A percentile compares a stretch with the other conserved stretches of the same genome.
Conservation (phyloP, 1,284 basidiomycete genomes). For the Xerocomus minutiporus region DNA sequence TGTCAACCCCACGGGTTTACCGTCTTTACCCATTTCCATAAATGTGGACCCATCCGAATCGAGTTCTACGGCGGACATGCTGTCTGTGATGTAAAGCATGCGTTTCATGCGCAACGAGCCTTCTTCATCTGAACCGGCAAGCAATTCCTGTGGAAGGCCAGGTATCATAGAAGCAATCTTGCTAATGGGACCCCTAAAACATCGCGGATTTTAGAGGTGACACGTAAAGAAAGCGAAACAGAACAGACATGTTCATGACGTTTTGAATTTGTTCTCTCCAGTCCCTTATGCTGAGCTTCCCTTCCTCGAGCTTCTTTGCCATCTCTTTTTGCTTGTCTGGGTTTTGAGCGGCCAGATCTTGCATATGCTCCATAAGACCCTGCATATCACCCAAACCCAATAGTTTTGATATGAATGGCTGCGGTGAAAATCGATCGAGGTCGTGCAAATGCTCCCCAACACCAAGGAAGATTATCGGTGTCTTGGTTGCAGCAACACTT, state of each 20-base stretch:
- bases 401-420: constrained; percentile 96
- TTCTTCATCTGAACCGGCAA: constrained; percentile 90
- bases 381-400: constrained; percentile 95
- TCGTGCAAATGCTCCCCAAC: constrained; percentile 97
- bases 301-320: constrained; percentile 97
- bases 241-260: constrained; percentile 90
- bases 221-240: constrained; percentile 4
- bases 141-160: constrained; percentile 85
- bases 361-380: constrained; percentile 97
- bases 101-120: constrained; percentile 90
- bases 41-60: constrained; percentile 94
- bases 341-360: constrained; percentile 88
- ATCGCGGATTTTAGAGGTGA: constrained; percentile 6
- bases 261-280: constrained; percentile 97
- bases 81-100: constrained; percentile 98
- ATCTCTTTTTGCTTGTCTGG: constrained; percentile 97
- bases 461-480: constrained; percentile 98
- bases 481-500: constrained; percentile 96
- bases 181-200: constrained; percentile 84
- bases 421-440: constrained; percentile 91
- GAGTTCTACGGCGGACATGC: constrained; percentile 90
- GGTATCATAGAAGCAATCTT: constrained; percentile 99
- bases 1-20: constrained; percentile 78
- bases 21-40: constrained; percentile 79
- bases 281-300: constrained; percentile 93